phyloP scores from a whole-genome alignment of 1,139 yeast genomes.

The Komagataea norvegica region DNA sequence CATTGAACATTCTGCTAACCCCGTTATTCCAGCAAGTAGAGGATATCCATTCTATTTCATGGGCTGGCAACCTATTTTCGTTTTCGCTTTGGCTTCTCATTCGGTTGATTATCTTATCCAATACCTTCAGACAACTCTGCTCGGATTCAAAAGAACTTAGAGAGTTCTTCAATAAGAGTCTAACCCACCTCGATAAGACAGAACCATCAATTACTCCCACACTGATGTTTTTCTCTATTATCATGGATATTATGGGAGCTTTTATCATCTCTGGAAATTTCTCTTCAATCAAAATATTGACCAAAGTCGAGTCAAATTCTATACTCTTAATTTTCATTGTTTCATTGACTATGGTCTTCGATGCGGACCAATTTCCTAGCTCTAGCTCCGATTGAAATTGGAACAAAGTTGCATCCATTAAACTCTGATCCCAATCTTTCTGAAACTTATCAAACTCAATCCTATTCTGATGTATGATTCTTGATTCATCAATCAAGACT shows the following conservation, averaged over 20 bases:
- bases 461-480: conserved; percentile 9
- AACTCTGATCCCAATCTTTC: conserved; percentile 16
- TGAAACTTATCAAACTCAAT: conserved; percentile 11
- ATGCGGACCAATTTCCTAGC: conserved; percentile 14
- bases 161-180: conserved; percentile 16
- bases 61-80: conserved; percentile 18
- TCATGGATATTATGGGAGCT: conserved; percentile 3
- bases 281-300: conserved; percentile 13
- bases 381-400: conserved; percentile 21
- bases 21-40: conserved; percentile 24
- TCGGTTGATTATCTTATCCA: conserved; percentile 11
- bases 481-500: conserved; percentile 18
- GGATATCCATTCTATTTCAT: conserved; percentile 24
- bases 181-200: conserved; percentile 20
- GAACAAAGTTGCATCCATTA: conserved; percentile 17
- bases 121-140: conserved; percentile 7
- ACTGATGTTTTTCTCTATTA: conserved; percentile 16
- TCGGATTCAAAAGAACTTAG: conserved; percentile 6
- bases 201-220: conserved; percentile 7
- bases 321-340: conserved; percentile 7
- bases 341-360: conserved; percentile 17
- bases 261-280: conserved; percentile 10
- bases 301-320: conserved; percentile 18
- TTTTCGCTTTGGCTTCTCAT: conserved; percentile 10
- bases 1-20: conserved; percentile 14